phyloP scores from a whole-genome alignment of 768 basidiomycete genomes.

The Kockovaella imperatae region DNA sequence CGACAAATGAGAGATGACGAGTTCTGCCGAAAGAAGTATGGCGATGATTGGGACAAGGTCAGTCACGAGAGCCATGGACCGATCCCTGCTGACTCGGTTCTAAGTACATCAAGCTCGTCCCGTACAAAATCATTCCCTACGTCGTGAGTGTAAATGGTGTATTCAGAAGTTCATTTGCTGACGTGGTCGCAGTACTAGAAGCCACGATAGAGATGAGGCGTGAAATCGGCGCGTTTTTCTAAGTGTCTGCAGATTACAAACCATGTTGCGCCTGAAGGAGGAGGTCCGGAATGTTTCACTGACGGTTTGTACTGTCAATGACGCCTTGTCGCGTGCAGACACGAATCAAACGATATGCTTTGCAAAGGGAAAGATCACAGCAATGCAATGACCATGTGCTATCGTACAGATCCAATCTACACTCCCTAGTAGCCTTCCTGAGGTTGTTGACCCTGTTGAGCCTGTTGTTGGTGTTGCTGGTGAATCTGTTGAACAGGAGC shows the following conservation, averaged over 20 bases:
- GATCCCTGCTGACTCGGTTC: neutral
- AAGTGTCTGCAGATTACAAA: too few species aligned
- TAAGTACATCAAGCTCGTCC: conserved; percentile 72
- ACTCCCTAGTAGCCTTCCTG: conserved; percentile 10
- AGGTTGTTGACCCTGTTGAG: conserved; percentile 12
- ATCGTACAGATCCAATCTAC: conserved; percentile 2
- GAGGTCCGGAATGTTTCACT: too few species aligned
- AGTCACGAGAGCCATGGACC: neutral
- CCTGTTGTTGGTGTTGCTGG: conserved; percentile 13
- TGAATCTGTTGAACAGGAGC: conserved; percentile 35
- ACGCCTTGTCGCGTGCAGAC: too few species aligned
- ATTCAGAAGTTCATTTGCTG: too few species aligned
- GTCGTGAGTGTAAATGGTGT: conserved; percentile 19
- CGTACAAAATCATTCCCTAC: conserved; percentile 77
- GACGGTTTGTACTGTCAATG: too few species aligned
- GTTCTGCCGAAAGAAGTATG: conserved; percentile 86
- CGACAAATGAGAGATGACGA: conserved; percentile 87
- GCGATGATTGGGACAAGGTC: conserved; percentile 75
- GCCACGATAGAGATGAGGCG: neutral
- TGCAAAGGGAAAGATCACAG: too few species aligned
- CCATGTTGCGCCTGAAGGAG: neutral
- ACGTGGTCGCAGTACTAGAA: conserved; percentile 4
- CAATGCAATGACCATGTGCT: too few species aligned
- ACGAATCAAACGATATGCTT: too few species aligned
- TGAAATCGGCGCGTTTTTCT: too few species aligned